phyloP scores from a whole-genome alignment of 2,329 filamentous ascomycete species.

The Oidium heveae region DNA sequence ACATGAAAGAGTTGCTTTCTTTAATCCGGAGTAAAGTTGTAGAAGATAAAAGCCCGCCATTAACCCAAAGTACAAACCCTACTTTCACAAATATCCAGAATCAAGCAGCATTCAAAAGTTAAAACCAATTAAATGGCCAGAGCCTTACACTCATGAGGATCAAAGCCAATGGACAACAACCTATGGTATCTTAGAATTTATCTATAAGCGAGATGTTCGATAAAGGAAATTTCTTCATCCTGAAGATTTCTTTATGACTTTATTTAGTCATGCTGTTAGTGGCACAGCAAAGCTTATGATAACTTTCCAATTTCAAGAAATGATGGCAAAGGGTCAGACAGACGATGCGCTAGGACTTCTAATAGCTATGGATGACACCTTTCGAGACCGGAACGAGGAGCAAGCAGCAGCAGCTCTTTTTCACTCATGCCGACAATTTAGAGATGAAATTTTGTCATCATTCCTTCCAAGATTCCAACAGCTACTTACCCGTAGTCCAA shows the following conservation, averaged over 20 bases:
- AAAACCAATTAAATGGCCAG: background rate
- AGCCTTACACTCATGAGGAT: background rate
- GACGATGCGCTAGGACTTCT: background rate
- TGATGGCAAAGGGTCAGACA: background rate
- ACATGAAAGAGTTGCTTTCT: background rate
- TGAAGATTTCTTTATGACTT: background rate
- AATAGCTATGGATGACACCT: background rate
- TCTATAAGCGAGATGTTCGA: background rate
- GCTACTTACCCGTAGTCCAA: background rate
- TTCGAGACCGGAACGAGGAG: background rate
- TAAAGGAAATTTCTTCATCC: background rate
- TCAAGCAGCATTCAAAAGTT: background rate
- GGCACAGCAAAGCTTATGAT: background rate
- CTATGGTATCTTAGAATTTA: background rate
- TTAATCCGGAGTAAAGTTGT: background rate
- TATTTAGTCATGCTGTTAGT: background rate
- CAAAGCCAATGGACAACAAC: background rate
- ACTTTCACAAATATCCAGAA: background rate
- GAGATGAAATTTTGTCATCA: background rate
- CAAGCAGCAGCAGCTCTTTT: background rate
- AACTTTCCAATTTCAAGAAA: background rate
- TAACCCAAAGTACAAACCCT: background rate
- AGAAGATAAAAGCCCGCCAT: background rate
- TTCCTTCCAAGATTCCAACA: background rate
- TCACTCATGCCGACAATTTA: background rate